Evolutionary conservation across 495 filamentous ascomycete species (phyloP), one percentile per base, ranked within the genome.

Genomic region (Neurospora tetraspora): DNA sequence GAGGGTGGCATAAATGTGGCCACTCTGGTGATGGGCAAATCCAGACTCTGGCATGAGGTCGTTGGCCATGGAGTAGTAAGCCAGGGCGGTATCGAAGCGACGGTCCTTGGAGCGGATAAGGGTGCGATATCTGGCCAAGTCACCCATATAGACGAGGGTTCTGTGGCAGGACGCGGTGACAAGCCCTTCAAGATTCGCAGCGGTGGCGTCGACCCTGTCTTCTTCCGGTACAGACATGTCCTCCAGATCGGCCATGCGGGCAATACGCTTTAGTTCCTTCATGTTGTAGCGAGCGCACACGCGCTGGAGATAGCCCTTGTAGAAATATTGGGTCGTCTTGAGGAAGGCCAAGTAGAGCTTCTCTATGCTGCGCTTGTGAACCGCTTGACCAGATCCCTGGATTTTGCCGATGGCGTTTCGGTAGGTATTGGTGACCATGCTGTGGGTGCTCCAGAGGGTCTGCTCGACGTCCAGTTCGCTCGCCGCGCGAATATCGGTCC

Each of bases 251-350:
- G 94, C 89, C 68, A 89, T 86, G 73, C 87, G 84, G 68, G 92
- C 90, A 73, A 94, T 87, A 71, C 89, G 88, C 68, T 89, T 88
- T 72, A 99, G 83, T 80, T 94, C 91, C 39, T 85, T 83, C 73
- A 96, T 89, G 34, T 91, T 88, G 71, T 88, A 97, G 72, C 90
- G 88, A 12, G 88, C 90, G 68, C 91, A 90, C 42, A 98, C 80
- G 69, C 90, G 87, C 81, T 94, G 91, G 71, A 99, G 90, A 74
- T 92, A 95, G 68, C 89, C 89, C 70, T 90, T 87, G 82, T 98
- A 99, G 80, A 97, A 98, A 68, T 89, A 88, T 77, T 95, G 91
- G 71, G 92, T 90, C 5, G 89, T 90, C 81, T 94, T 97, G 76
- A 98, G 89, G 78, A 95, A 98, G 71, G 87, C 87, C 40, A 90